These are phyloP conservation scores for Acacia acuminata DNA, from an alignment of 306 rosid species.

Conservation along the genomic window DNA sequence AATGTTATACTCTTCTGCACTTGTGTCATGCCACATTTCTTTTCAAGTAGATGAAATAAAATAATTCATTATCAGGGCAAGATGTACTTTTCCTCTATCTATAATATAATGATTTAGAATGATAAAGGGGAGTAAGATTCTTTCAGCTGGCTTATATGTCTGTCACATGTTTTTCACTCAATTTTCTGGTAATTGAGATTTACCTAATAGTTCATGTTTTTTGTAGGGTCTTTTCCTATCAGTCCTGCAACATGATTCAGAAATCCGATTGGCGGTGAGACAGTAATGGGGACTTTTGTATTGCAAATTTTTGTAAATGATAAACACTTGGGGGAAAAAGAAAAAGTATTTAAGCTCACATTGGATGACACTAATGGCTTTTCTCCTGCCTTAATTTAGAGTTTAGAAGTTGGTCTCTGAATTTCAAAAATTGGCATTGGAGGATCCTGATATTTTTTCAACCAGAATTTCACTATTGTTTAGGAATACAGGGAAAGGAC, in stretches of 20 bases:
- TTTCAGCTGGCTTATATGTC: constrained; percentile 14
- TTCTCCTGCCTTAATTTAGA: not conserved
- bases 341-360: not conserved
- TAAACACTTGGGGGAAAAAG: not conserved
- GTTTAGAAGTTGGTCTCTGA: constrained; percentile 22
- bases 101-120: not conserved
- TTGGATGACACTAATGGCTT: not conserved
- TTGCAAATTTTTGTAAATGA: constrained; percentile 3
- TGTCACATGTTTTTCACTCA: not conserved
- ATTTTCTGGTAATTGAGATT: constrained; percentile 17
- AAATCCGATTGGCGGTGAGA: constrained; percentile 84
- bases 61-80: not conserved
- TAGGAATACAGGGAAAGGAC: not conserved
- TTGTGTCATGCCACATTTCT: not conserved
- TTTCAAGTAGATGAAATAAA: not conserved
- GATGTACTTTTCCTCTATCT: not conserved
- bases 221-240: constrained; percentile 85
- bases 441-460: not conserved
- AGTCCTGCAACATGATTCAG: constrained; percentile 76
- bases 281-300: constrained; percentile 19
- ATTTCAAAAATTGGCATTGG: constrained; percentile 13
- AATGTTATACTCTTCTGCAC: not conserved
- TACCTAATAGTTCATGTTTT: constrained; percentile 30
- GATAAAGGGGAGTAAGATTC: not conserved
- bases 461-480: not conserved